These are phyloP conservation scores for Panus rudis DNA, from an alignment of 768 basidiomycete species.

Conservation along the genomic window DNA sequence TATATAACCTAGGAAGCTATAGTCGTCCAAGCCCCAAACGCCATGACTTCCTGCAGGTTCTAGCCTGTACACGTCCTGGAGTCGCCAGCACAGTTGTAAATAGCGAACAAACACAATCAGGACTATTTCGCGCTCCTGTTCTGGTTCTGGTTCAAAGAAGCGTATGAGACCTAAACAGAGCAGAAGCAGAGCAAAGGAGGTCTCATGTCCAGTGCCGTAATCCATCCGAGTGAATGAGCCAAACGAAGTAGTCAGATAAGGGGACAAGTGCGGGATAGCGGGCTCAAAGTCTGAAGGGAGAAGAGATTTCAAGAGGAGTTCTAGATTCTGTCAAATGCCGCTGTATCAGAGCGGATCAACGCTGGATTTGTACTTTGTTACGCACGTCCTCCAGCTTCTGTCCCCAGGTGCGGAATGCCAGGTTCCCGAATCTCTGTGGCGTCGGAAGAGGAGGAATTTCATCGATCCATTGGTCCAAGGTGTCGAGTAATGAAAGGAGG, in stretches of 20 bases:
- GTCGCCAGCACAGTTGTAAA: constrained; percentile 70
- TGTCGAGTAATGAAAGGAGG: constrained; percentile 52
- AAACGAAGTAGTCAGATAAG: constrained; percentile 78
- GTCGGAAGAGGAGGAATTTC: constrained; percentile 69
- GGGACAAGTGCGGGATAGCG: constrained; percentile 59
- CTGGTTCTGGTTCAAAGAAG: constrained; percentile 48
- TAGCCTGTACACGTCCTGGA: constrained; percentile 84
- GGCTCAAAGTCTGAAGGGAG: constrained; percentile 38
- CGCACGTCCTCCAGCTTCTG: constrained; percentile 68
- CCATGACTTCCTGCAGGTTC: constrained; percentile 98
- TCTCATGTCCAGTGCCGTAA: constrained; percentile 96
- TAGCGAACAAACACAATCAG: constrained; percentile 73
- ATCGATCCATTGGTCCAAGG: constrained; percentile 68
- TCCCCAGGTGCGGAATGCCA: constrained; percentile 85
- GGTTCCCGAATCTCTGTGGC: constrained; percentile 87
- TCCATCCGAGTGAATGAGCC: constrained; percentile 89
- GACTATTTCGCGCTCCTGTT: constrained; percentile 55
- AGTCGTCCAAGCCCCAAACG: constrained; percentile 97
- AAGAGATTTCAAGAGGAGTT: constrained; percentile 40
- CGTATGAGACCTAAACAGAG: constrained; percentile 64
- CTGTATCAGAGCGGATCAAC: constrained; percentile 1
- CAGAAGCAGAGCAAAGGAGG: constrained; percentile 78
- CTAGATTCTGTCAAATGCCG: constrained; percentile 42
- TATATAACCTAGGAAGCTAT: constrained; percentile 79
- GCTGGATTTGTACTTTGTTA: constrained; percentile 4